A percentile compares a stretch with the other conserved stretches of the same genome.
These are phyloP conservation scores for Quercus wislizeni DNA, from an alignment of 306 rosid species.

Conservation along the genomic window DNA sequence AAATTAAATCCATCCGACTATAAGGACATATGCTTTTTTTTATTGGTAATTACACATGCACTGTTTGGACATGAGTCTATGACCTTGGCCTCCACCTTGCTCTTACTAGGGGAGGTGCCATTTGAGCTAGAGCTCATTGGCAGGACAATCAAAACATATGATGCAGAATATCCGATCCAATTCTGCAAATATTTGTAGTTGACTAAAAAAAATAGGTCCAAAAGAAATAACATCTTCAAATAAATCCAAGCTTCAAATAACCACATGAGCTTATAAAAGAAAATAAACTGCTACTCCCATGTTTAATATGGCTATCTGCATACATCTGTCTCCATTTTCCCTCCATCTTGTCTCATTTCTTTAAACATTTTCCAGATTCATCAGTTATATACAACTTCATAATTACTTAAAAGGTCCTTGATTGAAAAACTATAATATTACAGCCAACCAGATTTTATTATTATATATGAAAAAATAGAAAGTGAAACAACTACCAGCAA, in stretches of 20 bases:
- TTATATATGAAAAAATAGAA: neutral
- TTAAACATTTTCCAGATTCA: neutral
- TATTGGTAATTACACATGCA: no score
- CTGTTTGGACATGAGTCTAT: no score
- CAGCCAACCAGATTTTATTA: neutral
- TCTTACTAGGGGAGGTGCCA: no score
- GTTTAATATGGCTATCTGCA: neutral
- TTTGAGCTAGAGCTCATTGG: no score
- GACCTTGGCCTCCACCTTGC: no score
- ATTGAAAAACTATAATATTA: neutral
- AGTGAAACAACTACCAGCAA: slow-evolving; percentile 4
- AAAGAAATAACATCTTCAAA: neutral
- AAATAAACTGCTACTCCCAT: neutral
- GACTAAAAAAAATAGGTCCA: neutral
- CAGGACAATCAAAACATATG: neutral
- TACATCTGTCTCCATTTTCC: neutral
- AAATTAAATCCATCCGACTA: no score
- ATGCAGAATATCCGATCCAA: neutral
- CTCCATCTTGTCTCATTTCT: neutral
- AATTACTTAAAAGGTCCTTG: neutral
- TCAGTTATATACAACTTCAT: neutral
- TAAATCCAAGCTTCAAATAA: neutral
- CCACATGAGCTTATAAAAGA: neutral
- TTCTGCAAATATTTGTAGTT: slow-evolving; percentile 3
- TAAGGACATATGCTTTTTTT: no score